These are phyloP conservation scores for Przewalskia tangutica DNA, from an alignment of 257 asterid species.

Conservation along the genomic window DNA sequence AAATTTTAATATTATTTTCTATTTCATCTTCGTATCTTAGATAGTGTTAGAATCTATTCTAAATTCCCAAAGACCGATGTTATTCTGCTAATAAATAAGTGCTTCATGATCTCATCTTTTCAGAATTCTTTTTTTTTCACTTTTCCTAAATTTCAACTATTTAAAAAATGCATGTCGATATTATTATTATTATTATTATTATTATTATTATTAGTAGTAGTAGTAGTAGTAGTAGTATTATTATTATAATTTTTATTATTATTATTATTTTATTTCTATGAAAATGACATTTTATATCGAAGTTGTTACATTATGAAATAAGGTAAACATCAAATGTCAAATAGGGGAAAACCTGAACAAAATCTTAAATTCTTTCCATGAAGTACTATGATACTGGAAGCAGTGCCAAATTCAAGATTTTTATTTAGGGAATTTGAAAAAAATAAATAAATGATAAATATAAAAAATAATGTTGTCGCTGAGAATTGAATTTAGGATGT, in stretches of 20 bases:
- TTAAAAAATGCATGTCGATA: neutral
- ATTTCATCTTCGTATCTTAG: too few species aligned
- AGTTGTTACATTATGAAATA: neutral
- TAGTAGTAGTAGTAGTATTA: too few species aligned
- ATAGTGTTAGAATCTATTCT: too few species aligned
- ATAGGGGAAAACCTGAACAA: neutral
- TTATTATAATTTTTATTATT: too few species aligned
- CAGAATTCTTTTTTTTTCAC: neutral
- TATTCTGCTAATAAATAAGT: neutral
- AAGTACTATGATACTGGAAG: too few species aligned
- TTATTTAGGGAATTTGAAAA: too few species aligned
- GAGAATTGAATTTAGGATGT: too few species aligned
- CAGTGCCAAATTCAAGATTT: too few species aligned
- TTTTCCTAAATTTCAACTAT: neutral
- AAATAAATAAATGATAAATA: too few species aligned
- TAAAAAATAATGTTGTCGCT: too few species aligned
- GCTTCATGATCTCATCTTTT: neutral
- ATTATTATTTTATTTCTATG: neutral
- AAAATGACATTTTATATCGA: neutral
- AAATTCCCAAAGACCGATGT: too few species aligned
- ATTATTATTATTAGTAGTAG: too few species aligned
- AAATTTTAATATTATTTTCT: neutral
- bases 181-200: neutral
- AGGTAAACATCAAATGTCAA: neutral
- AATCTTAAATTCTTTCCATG: neutral